Evolutionary conservation across 495 filamentous ascomycete genomes (phyloP), one percentile per base, ranked within the genome.

Genomic region (Antarctomyces pellizariae): DNA sequence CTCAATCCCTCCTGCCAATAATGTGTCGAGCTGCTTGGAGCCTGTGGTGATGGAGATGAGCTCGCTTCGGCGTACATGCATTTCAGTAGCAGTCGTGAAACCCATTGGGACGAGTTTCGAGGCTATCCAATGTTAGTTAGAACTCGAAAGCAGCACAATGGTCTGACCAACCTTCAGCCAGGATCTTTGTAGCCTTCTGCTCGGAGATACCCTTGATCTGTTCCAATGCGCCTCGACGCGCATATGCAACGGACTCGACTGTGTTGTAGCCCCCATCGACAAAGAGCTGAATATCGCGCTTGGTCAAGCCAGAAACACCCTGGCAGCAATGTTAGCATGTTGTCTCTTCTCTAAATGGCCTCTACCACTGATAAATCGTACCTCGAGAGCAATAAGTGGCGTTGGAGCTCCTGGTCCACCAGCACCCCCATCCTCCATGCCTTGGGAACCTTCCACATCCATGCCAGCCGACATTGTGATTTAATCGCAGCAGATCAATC

Each of bases 11-110:
- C 86, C 86, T 14, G 84, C 86, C 5, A 97, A 63, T 13, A 97
- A 61, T 22, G 89, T 97, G 41, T 97, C 86, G 7, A 97, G 62
- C 37, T 90, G 75, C 51, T 97, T 97, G 5, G 84, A 93, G 15
- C 86, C 86, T 0, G 86, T 97, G 7, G 89, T 93, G 34, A 97
- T 82, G 3, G 83, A 95, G 34, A 97, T 97, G 26, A 97, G 61
- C 45, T 95, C 86, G 45, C 77, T 90, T 45, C 86, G 69, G 32
- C 86, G 70, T 24, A 78, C 78, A 41, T 97, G 86, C 89, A 97
- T 97, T 53, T 97, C 86, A 0, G 86, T 97, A n/a, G 86, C 86
- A 0, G 86, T 97, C 4, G 86, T 97, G 44, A 97, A 97, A 6
- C 86, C 86, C 79, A 97, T 90, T 0, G 86, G 86, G 0, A 97